Base-by-base conservation (phyloP, 2,329 filamentous ascomycete species). In the Aquanectria penicillioides region DNA sequence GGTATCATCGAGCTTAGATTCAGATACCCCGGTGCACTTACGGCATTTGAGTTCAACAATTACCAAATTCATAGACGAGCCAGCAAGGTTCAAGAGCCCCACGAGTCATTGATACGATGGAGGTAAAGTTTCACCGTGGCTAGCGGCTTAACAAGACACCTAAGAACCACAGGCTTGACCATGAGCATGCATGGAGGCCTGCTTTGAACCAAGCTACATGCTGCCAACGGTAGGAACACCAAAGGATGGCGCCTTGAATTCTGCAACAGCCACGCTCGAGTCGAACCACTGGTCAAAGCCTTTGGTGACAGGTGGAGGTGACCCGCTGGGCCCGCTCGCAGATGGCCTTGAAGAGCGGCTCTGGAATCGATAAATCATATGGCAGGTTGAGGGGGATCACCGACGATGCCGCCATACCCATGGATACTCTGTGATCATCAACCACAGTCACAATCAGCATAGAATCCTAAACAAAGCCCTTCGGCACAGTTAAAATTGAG, bases 221-320 rank as follows among this genome's bases (percentile, higher is more conserved):
- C 18, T 43, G 46, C 37, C 37, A 20, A 46, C 12, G 46, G 37
- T 31, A 50, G 29, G 37, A 44, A 26, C 46, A 40, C 28, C 11
- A 50, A 31, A 15, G 25, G 46, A 43, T 3, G 37, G 18, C 28
- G 37, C 46, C 40, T 38, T 51, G 40, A 50, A 57, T 46, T 59
- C 43, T 55, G 50, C 44, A 29, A 38, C 37, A 44, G 44, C 38
- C 44, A 53, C 36, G 40, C 22, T 34, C 47, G 18, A 40, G 54
- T 46, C 47, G 47, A 52, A 57, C 47, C 40, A 57, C 26, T 47
- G 34, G 48, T 47, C 55, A 52, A 46, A 59, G 57, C 51, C 43
- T 48, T 33, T 37, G 15, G 15, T 56, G 44, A 37, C 44, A 56
- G 44, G 57, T 59, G 44, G 51, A 56, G 51, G 37, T n/a, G 50